These are phyloP conservation scores for Camellia oleifera DNA, from an alignment of 179 eudicot species.

Conservation along the genomic window DNA sequence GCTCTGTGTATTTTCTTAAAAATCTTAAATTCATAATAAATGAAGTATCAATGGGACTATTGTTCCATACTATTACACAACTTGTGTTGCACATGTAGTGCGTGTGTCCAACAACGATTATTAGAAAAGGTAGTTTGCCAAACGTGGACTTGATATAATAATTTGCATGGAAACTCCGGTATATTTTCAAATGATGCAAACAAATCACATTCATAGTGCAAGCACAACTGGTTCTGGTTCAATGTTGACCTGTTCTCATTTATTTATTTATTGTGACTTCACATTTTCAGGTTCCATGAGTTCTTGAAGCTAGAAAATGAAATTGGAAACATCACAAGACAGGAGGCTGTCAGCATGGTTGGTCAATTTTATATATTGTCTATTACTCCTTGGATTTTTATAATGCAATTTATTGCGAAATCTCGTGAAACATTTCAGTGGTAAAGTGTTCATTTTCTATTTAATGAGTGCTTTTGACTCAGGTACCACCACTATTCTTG, in stretches of 20 bases:
- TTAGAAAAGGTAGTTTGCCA: not conserved
- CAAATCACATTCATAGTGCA: not conserved
- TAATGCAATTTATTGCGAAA: not conserved
- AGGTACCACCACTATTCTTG: slow-evolving; percentile 95
- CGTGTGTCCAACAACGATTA: too few relatives aligned
- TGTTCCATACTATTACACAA: too few relatives aligned
- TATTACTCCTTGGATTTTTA: not conserved
- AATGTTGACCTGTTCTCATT: not conserved
- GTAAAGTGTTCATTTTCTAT: not conserved
- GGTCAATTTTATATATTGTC: slow-evolving; percentile 25
- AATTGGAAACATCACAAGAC: slow-evolving; percentile 95
- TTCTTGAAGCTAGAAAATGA: slow-evolving; percentile 94
- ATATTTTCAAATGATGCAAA: not conserved
- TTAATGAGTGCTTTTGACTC: slow-evolving; percentile 12
- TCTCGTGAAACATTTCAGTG: not conserved
- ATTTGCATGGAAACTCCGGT: not conserved
- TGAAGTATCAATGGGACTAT: too few relatives aligned
- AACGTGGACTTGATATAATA: not conserved
- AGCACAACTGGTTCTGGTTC: not conserved
- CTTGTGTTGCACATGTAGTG: too few relatives aligned
- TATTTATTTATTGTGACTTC: not conserved
- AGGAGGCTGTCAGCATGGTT: slow-evolving; percentile 99
- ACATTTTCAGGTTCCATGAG: slow-evolving; percentile 82
- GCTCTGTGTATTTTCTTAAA: too few relatives aligned
- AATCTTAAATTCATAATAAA: too few relatives aligned